These are phyloP conservation scores for Psophocarpus tetragonolobus DNA, from an alignment of 306 rosid genomes.

Conservation along the genomic window DNA sequence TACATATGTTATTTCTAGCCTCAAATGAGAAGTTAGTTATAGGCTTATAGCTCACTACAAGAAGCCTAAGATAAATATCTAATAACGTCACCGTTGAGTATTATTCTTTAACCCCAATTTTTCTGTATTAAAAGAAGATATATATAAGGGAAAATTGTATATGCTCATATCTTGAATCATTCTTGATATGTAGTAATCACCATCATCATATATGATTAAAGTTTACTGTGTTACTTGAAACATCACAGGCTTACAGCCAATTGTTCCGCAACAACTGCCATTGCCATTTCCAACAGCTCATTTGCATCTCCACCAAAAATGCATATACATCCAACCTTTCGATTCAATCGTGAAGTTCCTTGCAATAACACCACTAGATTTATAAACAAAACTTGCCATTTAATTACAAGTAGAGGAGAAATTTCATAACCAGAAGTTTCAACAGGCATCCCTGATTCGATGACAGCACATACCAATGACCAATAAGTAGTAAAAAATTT, in stretches of 20 bases:
- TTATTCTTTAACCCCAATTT: background rate
- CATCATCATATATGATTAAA: too few relatives aligned
- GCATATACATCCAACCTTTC: background rate
- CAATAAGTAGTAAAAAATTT: background rate
- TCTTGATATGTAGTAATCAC: too few relatives aligned
- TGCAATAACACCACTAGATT: background rate
- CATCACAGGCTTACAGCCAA: background rate
- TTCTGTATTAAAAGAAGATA: background rate
- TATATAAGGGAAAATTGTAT: background rate
- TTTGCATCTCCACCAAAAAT: background rate
- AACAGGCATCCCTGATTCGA: background rate
- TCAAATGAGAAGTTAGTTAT: conserved; percentile 15
- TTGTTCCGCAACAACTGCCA: background rate
- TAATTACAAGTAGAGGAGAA: background rate
- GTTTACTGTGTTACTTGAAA: background rate
- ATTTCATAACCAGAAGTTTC: background rate
- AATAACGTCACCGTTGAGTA: background rate
- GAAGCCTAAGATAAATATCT: background rate
- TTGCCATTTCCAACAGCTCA: background rate
- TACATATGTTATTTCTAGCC: conserved; percentile 35
- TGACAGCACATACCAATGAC: background rate
- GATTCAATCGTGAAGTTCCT: background rate
- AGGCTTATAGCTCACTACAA: background rate
- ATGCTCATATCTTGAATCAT: background rate
- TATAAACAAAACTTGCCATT: background rate